These are phyloP conservation scores for Pontederia crassipes DNA, from an alignment of 176 grass and related monocot species.

Conservation along the genomic window DNA sequence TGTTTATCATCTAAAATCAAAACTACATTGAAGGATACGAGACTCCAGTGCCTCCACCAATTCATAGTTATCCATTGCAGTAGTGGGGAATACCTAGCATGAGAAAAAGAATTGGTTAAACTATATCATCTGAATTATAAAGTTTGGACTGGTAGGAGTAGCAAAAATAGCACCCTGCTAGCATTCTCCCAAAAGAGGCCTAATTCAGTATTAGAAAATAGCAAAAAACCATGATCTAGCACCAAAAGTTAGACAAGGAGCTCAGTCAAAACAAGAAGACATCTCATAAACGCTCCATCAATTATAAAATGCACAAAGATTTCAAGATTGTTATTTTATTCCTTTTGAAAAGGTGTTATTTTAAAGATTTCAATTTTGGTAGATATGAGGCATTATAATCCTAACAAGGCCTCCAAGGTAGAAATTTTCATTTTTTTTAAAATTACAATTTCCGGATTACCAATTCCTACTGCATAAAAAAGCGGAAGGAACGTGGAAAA, in stretches of 20 bases:
- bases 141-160: no score
- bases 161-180: no score
- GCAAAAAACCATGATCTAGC: background rate
- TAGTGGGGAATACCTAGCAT: conserved; percentile 57
- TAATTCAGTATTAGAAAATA: background rate
- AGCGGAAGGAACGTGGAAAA: background rate
- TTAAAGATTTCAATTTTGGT: background rate
- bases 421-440: background rate
- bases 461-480: no score
- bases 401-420: background rate
- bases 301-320: no score
- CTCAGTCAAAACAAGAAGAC: no score
- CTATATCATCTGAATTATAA: background rate
- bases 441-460: background rate
- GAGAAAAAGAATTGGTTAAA: conserved; percentile 14
- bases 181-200: background rate
- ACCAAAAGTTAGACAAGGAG: background rate
- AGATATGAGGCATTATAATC: background rate
- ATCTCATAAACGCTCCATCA: no score
- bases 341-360: no score
- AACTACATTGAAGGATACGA: conserved; percentile 46
- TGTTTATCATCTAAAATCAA: background rate
- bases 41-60: conserved; percentile 71
- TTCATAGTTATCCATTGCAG: conserved; percentile 49
- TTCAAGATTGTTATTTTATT: no score